Conservation (phyloP, 306 rosid genomes). For the Vicia faba region DNA sequence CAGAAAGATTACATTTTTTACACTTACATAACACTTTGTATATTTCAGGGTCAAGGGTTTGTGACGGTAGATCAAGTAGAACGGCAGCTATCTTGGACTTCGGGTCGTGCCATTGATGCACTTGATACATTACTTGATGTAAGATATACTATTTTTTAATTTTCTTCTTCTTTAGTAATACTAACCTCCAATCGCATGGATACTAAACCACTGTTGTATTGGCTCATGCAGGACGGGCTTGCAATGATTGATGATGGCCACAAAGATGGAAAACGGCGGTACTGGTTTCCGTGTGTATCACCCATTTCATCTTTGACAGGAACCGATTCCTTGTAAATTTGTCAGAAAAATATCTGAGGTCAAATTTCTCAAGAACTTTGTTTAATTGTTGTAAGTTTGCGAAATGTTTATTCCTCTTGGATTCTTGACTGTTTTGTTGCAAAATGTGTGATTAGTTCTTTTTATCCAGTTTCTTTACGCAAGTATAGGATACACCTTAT, state of each 20-base stretch:
- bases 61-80: constrained; percentile 84
- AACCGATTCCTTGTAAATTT: constrained; percentile 46
- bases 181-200: constrained; percentile 28
- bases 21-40: constrained; percentile 27
- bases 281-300: constrained; percentile 96
- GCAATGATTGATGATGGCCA: constrained; percentile 99
- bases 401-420: constrained; percentile 2
- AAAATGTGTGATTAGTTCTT: constrained; percentile 23
- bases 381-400: constrained; percentile 21
- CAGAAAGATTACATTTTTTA: no score
- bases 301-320: constrained; percentile 62
- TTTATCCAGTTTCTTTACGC: no score
- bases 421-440: no score
- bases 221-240: constrained; percentile 80
- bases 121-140: constrained; percentile 87
- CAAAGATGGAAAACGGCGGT: constrained; percentile 74
- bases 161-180: not conserved
- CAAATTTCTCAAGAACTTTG: no score
- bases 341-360: constrained; percentile 24
- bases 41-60: constrained; percentile 79
- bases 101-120: constrained; percentile 87
- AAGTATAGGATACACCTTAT: no score
- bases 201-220: constrained; percentile 20
- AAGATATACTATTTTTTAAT: constrained; percentile 32
- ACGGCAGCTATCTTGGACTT: constrained; percentile 79